Evolutionary conservation across 345 rosid genomes (phyloP), one percentile per base, ranked within the genome.

Genomic region (Pistacia vera): DNA sequence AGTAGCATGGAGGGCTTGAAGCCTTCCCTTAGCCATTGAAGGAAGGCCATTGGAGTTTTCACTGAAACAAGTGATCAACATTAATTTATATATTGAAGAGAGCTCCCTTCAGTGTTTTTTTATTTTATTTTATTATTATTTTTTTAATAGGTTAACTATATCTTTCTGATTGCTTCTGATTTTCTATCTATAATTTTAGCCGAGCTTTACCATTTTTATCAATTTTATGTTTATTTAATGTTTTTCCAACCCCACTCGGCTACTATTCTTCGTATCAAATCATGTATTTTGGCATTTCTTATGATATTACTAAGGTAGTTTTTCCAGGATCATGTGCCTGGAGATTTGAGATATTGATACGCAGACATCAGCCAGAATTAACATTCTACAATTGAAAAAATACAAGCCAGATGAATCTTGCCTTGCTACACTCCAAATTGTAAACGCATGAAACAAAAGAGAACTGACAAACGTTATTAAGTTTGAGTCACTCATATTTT

Each of bases 21-120:
- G 41, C 66, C 3, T 18, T 76, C 76, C 17, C 66, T 11, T 58
- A 79, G 82, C 86, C 83, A 79, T 78, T 75, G 78, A 35, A 73
- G 76, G 52, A 66, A 66, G 60, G 83, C 78, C 87, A 84, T 82
- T 4, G 51, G 36, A 79, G 52, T 63, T 54, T 51, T 55, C 28
- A 8, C 56, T 28, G 4, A 25, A 73, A 48, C 1, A 30, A 59
- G 46, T 33, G 18, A 49, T 46, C 18, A 49, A 11, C 11, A 25
- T 4, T 44, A 33, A 72, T 44, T 44, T 59, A 71, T 54, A 8
- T 25, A 2, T 41, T 38, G 36, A 16, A 61, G 65, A 36, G 44
- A 14, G 41, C 17, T 11, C 44, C 56, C 54, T 44, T 51, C 4
- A n/a, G 28, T 12, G 38, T 20, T 20, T 66, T 20, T 58, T 20